phyloP scores from a whole-genome alignment of 2,329 filamentous ascomycete species.

The Juglanconis sp. region DNA sequence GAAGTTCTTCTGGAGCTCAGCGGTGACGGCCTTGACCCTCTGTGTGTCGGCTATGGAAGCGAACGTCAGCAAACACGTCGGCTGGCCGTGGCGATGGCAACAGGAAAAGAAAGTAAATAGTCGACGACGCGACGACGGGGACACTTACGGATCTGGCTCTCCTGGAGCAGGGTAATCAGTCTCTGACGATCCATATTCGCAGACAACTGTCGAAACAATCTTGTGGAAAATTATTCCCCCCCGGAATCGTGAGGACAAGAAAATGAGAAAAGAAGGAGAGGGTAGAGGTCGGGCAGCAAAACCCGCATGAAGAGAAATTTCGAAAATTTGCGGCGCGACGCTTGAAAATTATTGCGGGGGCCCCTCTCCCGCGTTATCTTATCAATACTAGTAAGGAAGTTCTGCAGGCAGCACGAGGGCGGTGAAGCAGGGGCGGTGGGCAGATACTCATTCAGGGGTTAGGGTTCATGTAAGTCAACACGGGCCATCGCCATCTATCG shows the following conservation, averaged over 20 bases:
- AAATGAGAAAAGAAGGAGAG: background rate
- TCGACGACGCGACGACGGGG: conserved; percentile 5
- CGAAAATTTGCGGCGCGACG: background rate
- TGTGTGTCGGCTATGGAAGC: conserved; percentile 72
- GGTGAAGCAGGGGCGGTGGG: background rate
- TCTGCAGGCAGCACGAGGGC: background rate
- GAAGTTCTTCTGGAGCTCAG: conserved; percentile 87
- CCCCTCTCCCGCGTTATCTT: conserved; percentile 24
- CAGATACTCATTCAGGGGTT: background rate
- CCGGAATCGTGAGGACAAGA: background rate
- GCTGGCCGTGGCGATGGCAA: background rate
- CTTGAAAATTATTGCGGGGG: conserved; percentile 6
- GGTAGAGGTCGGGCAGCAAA: background rate
- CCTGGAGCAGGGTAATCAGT: conserved; percentile 83
- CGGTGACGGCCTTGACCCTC: conserved; percentile 84
- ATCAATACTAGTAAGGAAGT: conserved; percentile 33
- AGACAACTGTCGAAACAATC: background rate
- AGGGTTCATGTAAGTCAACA: conserved; percentile 5
- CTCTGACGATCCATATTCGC: conserved; percentile 71
- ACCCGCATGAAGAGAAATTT: background rate
- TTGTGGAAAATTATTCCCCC: background rate
- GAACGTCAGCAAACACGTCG: conserved; percentile 31
- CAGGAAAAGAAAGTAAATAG: background rate
- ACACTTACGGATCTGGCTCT: conserved; percentile 78
- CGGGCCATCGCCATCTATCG: background rate